Base-by-base conservation (phyloP, 192 early-diverging fungal genomes). In the Geranomyces michiganensis region DNA sequence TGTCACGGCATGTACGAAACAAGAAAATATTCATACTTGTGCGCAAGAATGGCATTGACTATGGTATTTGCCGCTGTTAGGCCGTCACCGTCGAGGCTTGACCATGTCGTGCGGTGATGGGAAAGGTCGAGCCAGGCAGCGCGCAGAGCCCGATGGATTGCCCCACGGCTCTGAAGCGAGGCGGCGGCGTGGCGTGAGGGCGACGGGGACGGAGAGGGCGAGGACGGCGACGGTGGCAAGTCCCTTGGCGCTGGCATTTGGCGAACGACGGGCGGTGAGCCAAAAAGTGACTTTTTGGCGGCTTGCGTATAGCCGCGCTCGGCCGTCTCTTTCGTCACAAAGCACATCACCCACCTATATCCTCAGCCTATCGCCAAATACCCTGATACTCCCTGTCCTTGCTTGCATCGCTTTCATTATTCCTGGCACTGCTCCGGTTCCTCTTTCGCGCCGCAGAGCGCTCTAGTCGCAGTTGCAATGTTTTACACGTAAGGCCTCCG, bases 111-210 rank as follows among this genome's bases (percentile, higher is more conserved):
- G 15, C 66, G 33, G 49, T 68, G 66, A 10, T 62, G 30, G 46
- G 36, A 44, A 7, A 74, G 31, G 65, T 74, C 73, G 12, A 19
- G 5, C 43, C 51, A 62, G 12, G 43, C 58, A 22, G 53, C 19
- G 8, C 73, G 65, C 31, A 68, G 24, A 17, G 73, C 49, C 7
- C 73, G 33, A 62, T 74, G 73, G 22, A 68, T 32, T 60, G 58
- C 58, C 5, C 21, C 24, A 60, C 17, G 58, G 19, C 7, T 14
- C 15, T 55, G 51, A 55, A 6, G 15, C 21, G 51, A 55, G 3
- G 21, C 51, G 51, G 51, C 19, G 15, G 51, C 36, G 36, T 41
- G 36, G 36, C 36, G 36, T 10, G 36, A 41, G 36, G 36, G 36
- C 10, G 36, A 41, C 3, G 36, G 36, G 10, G 36, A 41, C 36